Evolutionary conservation across 257 asterid genomes (phyloP).

Genomic region (Solanum pinnatisectum): DNA sequence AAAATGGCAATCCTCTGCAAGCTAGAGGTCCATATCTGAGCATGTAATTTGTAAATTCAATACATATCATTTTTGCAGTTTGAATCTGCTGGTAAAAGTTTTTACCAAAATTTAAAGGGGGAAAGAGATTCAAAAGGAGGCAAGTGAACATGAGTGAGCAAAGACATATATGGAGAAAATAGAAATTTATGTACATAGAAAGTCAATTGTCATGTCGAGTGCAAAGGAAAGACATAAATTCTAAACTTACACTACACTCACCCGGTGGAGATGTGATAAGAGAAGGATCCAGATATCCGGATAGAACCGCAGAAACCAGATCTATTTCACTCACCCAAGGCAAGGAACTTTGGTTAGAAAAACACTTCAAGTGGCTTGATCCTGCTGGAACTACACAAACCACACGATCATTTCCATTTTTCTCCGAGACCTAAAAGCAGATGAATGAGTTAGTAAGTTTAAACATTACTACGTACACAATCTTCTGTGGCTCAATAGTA

Average conservation of each 20-base stretch:
- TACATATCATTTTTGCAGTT: background rate
- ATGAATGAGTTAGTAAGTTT: background rate
- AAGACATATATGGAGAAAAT: background rate
- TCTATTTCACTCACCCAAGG: conserved; percentile 66
- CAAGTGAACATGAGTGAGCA: background rate
- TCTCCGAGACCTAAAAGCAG: conserved; percentile 32
- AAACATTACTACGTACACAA: background rate
- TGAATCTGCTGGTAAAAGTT: background rate
- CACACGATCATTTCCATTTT: conserved; percentile 25
- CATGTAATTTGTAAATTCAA: background rate
- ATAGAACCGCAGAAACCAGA: conserved; percentile 57
- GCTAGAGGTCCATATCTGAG: background rate
- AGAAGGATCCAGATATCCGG: conserved; percentile 70
- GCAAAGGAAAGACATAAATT: background rate
- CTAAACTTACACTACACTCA: conserved; percentile 11
- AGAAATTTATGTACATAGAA: background rate
- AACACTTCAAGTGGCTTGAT: conserved; percentile 15
- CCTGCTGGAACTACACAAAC: conserved; percentile 62
- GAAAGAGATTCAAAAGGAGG: background rate
- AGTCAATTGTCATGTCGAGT: background rate
- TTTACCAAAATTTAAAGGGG: background rate
- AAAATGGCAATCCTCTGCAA: background rate
- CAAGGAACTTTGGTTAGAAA: conserved; percentile 28
- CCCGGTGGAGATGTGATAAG: conserved; percentile 64
- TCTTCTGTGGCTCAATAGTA: background rate